Conservation (phyloP, 2,329 filamentous ascomycete genomes). For the Metarhizium album region DNA sequence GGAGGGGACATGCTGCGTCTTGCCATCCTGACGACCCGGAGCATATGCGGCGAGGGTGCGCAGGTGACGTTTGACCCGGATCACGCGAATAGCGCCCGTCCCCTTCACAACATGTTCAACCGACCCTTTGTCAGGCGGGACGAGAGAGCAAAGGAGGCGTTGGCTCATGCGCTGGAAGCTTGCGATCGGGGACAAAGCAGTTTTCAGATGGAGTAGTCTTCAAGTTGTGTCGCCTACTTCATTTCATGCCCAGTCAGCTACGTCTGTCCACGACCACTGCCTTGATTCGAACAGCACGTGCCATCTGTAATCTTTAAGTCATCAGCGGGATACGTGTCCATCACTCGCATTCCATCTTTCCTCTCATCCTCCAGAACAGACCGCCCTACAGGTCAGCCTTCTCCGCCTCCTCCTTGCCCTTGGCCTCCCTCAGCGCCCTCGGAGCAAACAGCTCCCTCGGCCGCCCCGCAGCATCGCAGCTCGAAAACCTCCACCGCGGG, state of each 20-base stretch:
- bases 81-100: conserved; percentile 59
- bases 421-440: conserved; percentile 2
- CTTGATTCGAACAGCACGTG: no score
- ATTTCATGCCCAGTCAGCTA: no score
- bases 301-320: no score
- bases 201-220: conserved; percentile 2
- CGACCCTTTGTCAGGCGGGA: conserved; percentile 45
- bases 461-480: conserved; percentile 42
- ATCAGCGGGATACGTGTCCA: no score
- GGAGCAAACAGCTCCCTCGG: conserved; percentile 44
- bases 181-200: conserved; percentile 6
- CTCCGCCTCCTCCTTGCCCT: neutral
- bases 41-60: conserved; percentile 49
- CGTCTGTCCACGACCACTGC: no score
- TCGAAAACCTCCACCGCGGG: conserved; percentile 54
- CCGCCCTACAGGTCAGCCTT: conserved; percentile 7
- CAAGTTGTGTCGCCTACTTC: no score
- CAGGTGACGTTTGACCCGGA: conserved; percentile 59
- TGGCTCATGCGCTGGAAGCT: conserved; percentile 22
- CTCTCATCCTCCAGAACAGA: no score
- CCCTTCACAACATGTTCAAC: conserved; percentile 51
- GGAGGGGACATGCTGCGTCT: conserved; percentile 63
- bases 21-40: conserved; percentile 53
- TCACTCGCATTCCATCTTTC: no score
- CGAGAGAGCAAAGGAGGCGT: conserved; percentile 35